Base-by-base conservation (phyloP, 495 filamentous ascomycete species). In the Thozetella sp. region DNA sequence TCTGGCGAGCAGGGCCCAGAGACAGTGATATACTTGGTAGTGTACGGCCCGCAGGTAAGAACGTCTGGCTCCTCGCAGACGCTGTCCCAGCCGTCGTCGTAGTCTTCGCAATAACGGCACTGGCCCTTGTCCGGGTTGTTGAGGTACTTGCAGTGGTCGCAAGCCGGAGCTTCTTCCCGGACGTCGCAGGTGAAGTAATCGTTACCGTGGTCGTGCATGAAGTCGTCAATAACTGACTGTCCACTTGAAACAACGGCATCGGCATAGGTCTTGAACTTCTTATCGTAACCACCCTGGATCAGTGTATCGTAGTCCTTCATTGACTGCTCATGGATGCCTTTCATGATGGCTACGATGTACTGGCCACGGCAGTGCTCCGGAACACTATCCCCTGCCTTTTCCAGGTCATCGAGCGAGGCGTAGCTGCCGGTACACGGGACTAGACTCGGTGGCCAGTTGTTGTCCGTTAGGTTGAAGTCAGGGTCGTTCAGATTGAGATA, bases 151-250 rank as follows among this genome's bases (percentile, higher is more conserved):
- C 30, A 37, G 30, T 37, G 30, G 15, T 37, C 30, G 30, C 30
- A 37, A 6, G 30, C 30, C 30, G 15, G 6, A 15, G 15, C 30
- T 37, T 37, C 30, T 15, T 37, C 30, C 23, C 17, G 9, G 17
- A 57, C 34, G 22, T 50, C 20, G 52, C 58, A 60, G 11, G 30
- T 22, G 25, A 60, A 60, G 51, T 55, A 60, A 17, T 26, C 19
- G 52, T 60, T 46, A 37, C 34, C 52, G 22, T 60, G 25, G 11
- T 45, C 40, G 51, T 55, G 22, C 58, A 51, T 55, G 20, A 15
- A 54, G 11, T 30, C 12, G 20, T 20, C 12, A 13, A 60, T 23
- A 13, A 22, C 13, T 13, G 3, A 20, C 48, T 46, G 6, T 13
- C 50, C 22, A 22, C 27, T 9, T 17, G 25, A 22, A 19, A 45